Evolutionary conservation across 202 grass and related monocot genomes (phyloP).

Genomic region (Zoysia matrella): DNA sequence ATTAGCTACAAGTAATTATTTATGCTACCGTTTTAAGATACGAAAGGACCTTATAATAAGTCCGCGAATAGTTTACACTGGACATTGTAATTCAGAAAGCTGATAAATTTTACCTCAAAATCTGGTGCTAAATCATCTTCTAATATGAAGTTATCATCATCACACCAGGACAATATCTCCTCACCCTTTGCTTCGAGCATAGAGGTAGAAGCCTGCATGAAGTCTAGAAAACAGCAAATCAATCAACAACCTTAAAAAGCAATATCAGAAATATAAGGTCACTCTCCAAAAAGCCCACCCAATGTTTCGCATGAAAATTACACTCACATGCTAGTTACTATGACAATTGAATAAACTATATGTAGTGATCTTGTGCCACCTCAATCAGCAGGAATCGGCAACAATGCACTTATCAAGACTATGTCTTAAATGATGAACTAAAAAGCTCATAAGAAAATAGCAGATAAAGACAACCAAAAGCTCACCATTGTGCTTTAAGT

Average conservation of each 20-base stretch:
- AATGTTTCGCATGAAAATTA: background rate
- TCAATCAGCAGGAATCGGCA: background rate
- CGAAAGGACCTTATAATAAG: background rate
- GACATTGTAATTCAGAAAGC: background rate
- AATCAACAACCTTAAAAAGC: slow-evolving; percentile 34
- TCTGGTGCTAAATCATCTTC: slow-evolving; percentile 72
- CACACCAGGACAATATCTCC: slow-evolving; percentile 62
- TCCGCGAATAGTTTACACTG: background rate
- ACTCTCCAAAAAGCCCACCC: background rate
- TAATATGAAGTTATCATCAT: slow-evolving; percentile 84
- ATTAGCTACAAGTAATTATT: background rate
- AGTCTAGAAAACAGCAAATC: slow-evolving; percentile 49
- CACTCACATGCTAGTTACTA: background rate
- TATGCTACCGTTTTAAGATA: slow-evolving; percentile 1
- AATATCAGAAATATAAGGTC: background rate
- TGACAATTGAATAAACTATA: background rate
- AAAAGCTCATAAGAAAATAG: slow-evolving; percentile 10
- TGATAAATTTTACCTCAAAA: slow-evolving; percentile 65
- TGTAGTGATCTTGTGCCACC: background rate
- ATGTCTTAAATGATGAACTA: background rate
- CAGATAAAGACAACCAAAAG: background rate
- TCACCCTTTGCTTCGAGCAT: slow-evolving; percentile 80
- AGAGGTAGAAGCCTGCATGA: slow-evolving; percentile 71
- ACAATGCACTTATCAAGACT: background rate
- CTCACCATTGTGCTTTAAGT: background rate